A percentile compares a stretch with the other conserved stretches of the same genome.
Evolutionary conservation across 352 stramenopile genomes (phyloP).

Genomic region (Globisporangium spiculum): DNA sequence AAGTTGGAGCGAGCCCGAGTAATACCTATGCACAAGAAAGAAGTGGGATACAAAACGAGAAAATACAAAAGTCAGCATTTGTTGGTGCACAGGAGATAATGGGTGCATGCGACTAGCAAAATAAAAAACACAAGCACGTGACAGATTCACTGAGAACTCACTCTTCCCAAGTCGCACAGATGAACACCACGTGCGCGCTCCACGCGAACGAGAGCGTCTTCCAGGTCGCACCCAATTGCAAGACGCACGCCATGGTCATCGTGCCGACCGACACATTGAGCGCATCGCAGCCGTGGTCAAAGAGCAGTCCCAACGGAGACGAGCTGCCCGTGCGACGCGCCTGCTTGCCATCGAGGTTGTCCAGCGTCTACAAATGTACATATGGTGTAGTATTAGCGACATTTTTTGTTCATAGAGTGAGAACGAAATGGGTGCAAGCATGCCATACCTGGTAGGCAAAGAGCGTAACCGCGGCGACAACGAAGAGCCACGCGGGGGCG

Average conservation of each 20-base stretch:
- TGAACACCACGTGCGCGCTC: slow-evolving; percentile 80
- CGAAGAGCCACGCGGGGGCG: slow-evolving; percentile 67
- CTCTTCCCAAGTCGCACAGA: slow-evolving; percentile 89
- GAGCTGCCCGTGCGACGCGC: slow-evolving; percentile 76
- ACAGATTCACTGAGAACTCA: slow-evolving; percentile 21
- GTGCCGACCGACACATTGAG: slow-evolving; percentile 81
- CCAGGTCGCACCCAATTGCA: slow-evolving; percentile 79
- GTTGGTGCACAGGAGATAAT: neutral
- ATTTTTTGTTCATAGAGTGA: neutral
- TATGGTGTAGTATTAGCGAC: neutral
- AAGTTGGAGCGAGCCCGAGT: slow-evolving; percentile 93
- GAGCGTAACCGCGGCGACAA: slow-evolving; percentile 49
- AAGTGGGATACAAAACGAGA: neutral
- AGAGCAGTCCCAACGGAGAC: slow-evolving; percentile 76
- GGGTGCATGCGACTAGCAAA: neutral
- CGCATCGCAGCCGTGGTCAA: slow-evolving; percentile 84
- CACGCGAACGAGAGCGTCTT: slow-evolving; percentile 70
- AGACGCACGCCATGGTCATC: slow-evolving; percentile 76
- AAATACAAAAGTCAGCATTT: neutral
- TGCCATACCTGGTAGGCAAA: slow-evolving; percentile 58
- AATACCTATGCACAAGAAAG: slow-evolving; percentile 60
- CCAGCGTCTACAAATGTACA: slow-evolving; percentile 44
- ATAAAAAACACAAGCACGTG: neutral
- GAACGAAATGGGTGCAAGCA: neutral
- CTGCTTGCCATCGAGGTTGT: slow-evolving; percentile 87